Base-by-base conservation (phyloP, 176 grass and related monocot species). In the Oryza rufipogon region DNA sequence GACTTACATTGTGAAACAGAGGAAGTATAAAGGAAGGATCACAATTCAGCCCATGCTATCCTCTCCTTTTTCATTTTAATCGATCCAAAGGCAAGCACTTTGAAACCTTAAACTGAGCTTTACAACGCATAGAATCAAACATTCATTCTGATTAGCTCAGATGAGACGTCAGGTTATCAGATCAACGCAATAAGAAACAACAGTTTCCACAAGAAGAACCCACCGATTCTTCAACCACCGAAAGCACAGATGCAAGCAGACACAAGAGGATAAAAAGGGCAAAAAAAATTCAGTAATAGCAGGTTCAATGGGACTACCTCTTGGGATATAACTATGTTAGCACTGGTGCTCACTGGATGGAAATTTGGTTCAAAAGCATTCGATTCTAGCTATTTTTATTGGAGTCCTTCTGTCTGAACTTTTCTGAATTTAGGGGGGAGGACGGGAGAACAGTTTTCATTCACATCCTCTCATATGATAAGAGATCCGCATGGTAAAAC, bases 401-500 rank as follows among this genome's bases (percentile, higher is more conserved):
- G 49, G 75, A 8, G 41, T n/a, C 49, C 22, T 11, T 64, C 81
- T 41, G 39, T 66, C 41, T 64, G 69, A 87, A 80, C 25, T 20
- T 69, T 87, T 45, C 1, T 63, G n/a, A 61, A 71, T 64, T 80
- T 76, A 80, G 34, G 75, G 8, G 5, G 39, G 10, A 80, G 32
- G 39, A 63, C n/a, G 15, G n/a, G 44, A 68, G 26, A 68, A 63
- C 47, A 78, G 75, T 80, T 22, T 75, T 71, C 81, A 84, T 84
- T 74, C 75, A 83, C 41, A 90, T 91, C 85, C 76, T 87, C 85
- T 65, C 30, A 38, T 38, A 42, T 69, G 51, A 90, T 65, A 80
- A 67, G 61, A 80, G 85, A 87, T 91, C 75, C 89, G 64, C 89
- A 84, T 58, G 46, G 70, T 87, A 75, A 68, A 84, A 83, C 28